Conservation (phyloP, 2,329 filamentous ascomycete genomes). For the Zasmidium angulare region DNA sequence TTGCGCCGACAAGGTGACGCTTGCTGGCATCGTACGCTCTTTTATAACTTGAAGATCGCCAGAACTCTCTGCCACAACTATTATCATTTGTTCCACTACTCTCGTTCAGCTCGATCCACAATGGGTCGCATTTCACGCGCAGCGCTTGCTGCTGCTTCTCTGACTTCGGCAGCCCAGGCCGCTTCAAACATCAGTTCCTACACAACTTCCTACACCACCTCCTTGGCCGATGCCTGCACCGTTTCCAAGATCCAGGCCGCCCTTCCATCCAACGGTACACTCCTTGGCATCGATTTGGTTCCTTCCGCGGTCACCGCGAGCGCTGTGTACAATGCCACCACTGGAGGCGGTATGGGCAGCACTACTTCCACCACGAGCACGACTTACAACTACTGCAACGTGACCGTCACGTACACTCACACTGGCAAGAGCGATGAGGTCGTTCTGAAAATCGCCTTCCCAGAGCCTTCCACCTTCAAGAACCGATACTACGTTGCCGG, state of each 20-base stretch:
- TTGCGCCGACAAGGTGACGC: neutral
- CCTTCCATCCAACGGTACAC: constrained; percentile 18
- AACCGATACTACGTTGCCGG: constrained; percentile 50
- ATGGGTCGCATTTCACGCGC: neutral
- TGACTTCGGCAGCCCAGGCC: neutral
- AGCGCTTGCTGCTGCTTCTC: neutral
- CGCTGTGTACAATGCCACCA: constrained; percentile 36
- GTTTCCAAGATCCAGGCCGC: constrained; percentile 18
- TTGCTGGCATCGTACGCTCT: neutral
- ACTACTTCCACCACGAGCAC: constrained; percentile 43
- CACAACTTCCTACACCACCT: too few species aligned
- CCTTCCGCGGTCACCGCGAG: constrained; percentile 40
- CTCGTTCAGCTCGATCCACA: neutral
- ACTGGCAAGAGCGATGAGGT: constrained; percentile 31
- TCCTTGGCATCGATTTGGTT: constrained; percentile 39
- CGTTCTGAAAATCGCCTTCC: constrained; percentile 29
- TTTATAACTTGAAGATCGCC: neutral
- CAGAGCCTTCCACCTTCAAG: constrained; percentile 45
- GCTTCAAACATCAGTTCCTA: too few species aligned
- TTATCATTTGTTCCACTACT: neutral
- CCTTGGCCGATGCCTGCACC: constrained; percentile 20
- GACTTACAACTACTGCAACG: constrained; percentile 20
- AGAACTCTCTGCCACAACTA: neutral
- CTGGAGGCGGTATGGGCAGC: constrained; percentile 30
- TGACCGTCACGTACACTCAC: constrained; percentile 18